These are phyloP conservation scores for Chaetothyriales sp. DNA, from an alignment of 2,329 filamentous ascomycete species.

Conservation along the genomic window DNA sequence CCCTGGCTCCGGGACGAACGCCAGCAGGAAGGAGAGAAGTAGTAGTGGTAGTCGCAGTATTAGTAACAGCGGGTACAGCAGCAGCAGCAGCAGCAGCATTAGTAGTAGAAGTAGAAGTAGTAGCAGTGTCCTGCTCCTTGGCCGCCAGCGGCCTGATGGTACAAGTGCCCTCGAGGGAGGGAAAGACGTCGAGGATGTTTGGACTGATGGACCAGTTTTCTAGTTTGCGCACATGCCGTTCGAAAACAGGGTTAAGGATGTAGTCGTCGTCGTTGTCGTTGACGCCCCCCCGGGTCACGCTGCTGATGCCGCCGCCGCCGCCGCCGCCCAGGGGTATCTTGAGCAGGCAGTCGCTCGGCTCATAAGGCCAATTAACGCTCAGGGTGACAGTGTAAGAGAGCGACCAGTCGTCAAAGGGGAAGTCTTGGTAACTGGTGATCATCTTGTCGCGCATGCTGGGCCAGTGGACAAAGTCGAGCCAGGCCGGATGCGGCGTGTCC, in stretches of 20 bases:
- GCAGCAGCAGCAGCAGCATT: background rate
- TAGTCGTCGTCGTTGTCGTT: conserved; percentile 42
- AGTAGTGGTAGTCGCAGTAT: background rate
- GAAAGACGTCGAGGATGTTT: conserved; percentile 51
- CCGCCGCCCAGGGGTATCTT: background rate
- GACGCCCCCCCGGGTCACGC: no score
- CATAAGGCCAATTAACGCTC: conserved; percentile 72
- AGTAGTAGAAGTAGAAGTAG: background rate
- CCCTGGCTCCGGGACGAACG: background rate
- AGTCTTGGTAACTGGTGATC: conserved; percentile 38
- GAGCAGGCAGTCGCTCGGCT: conserved; percentile 54
- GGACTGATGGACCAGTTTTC: conserved; percentile 71
- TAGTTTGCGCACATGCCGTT: conserved; percentile 57
- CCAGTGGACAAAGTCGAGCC: conserved; percentile 73
- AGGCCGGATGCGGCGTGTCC: conserved; percentile 54
- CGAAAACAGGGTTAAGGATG: conserved; percentile 74
- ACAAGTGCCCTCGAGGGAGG: conserved; percentile 34
- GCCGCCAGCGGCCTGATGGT: conserved; percentile 19
- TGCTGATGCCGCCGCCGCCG: conserved; percentile 17
- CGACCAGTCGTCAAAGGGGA: conserved; percentile 67
- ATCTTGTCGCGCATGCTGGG: conserved; percentile 58
- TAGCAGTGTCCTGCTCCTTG: background rate
- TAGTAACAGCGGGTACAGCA: background rate
- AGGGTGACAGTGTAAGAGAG: conserved; percentile 64
- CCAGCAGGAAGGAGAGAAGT: no score